A percentile compares a stretch with the other conserved stretches of the same genome.
These are phyloP conservation scores for Pichia cabralensis DNA, from an alignment of 805 yeast genomes.

Conservation along the genomic window DNA sequence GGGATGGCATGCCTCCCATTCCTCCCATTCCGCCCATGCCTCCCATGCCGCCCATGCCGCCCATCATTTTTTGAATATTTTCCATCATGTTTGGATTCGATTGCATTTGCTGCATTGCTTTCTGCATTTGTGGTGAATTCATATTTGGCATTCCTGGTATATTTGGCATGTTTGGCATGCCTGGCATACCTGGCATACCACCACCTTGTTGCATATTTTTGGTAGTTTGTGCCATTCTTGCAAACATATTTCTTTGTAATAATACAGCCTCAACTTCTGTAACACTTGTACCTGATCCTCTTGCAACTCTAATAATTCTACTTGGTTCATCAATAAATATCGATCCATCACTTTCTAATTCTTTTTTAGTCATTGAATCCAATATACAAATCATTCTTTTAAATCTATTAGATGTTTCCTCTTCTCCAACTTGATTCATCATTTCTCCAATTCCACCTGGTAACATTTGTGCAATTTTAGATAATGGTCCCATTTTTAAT, in stretches of 20 bases:
- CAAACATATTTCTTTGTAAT: conserved; percentile 89
- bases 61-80: conserved; percentile 62
- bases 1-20: conserved; percentile 30
- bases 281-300: conserved; percentile 89
- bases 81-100: conserved; percentile 71
- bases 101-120: conserved; percentile 52
- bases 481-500: conserved; percentile 92
- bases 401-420: conserved; percentile 75
- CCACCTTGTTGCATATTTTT: conserved; percentile 40
- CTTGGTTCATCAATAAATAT: conserved; percentile 72
- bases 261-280: conserved; percentile 89
- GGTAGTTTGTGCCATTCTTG: conserved; percentile 76
- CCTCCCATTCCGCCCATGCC: conserved; percentile 54
- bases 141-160: conserved; percentile 29
- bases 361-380: conserved; percentile 94
- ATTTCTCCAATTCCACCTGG: conserved; percentile 83
- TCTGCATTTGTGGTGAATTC: conserved; percentile 26
- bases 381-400: conserved; percentile 83
- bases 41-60: conserved; percentile 50
- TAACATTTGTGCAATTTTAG: conserved; percentile 90
- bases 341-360: conserved; percentile 82
- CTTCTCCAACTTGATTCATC: conserved; percentile 84
- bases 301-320: conserved; percentile 81
- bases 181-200: conserved; percentile 43
- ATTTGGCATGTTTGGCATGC: conserved; percentile 27